phyloP scores from a whole-genome alignment of 108 stramenopile genomes.

The Hondaea fermentalgiana region DNA sequence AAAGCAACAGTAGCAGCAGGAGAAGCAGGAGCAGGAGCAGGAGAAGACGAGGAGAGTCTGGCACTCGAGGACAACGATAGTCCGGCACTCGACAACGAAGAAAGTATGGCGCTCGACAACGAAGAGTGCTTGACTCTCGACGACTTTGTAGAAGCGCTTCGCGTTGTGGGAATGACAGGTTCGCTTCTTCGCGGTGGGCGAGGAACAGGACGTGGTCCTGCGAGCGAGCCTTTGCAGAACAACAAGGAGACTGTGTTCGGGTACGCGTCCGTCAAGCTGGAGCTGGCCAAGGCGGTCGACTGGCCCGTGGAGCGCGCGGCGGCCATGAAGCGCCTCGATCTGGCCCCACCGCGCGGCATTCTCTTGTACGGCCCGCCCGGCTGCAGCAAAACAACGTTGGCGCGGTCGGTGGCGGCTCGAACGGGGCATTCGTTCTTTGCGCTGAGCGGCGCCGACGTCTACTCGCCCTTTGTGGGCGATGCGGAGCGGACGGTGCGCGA shows the following conservation, averaged over 20 bases:
- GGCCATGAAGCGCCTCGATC: conserved; percentile 32
- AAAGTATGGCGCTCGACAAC: no score
- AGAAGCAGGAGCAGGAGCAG: background rate
- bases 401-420: background rate
- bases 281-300: conserved; percentile 36
- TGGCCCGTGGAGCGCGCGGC: conserved; percentile 46
- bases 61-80: no score
- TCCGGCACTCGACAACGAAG: no score
- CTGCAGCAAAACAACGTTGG: conserved; percentile 30
- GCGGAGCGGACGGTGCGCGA: conserved; percentile 34
- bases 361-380: conserved; percentile 58
- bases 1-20: background rate
- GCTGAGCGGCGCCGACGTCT: conserved; percentile 19
- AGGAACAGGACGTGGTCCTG: conserved; percentile 37
- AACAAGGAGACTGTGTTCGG: conserved; percentile 39
- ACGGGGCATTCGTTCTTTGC: conserved; percentile 4
- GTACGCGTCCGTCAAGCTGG: conserved; percentile 46
- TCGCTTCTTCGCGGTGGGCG: background rate
- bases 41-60: background rate
- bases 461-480: conserved; percentile 17
- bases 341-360: conserved; percentile 36
- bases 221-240: background rate
- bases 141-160: background rate
- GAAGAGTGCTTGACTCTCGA: background rate
- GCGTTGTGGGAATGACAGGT: background rate